phyloP scores from a whole-genome alignment of 805 yeast species.

The baker's yeast (Saccharomyces cerevisiae) region DNA sequence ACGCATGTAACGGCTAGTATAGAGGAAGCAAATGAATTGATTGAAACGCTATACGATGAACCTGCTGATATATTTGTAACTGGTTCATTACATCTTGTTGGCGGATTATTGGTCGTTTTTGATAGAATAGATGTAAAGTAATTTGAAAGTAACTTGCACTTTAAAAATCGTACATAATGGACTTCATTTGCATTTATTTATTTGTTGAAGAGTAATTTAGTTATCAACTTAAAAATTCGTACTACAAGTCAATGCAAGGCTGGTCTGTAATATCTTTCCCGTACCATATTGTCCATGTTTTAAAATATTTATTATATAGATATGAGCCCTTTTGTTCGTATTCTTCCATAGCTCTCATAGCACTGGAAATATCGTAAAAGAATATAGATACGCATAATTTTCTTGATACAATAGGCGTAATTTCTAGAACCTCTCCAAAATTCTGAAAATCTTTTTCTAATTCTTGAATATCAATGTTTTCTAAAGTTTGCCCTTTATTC shows the following conservation, averaged over 20 bases:
- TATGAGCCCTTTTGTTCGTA: slow-evolving; percentile 31
- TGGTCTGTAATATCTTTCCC: slow-evolving; percentile 60
- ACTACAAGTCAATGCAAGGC: slow-evolving; percentile 34
- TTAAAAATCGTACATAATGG: background rate
- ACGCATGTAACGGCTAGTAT: slow-evolving; percentile 60
- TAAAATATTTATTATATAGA: slow-evolving; percentile 38
- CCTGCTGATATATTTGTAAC: slow-evolving; percentile 71
- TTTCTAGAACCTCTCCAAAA: slow-evolving; percentile 55
- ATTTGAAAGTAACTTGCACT: background rate
- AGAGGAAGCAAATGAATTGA: slow-evolving; percentile 56
- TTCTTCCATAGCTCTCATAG: slow-evolving; percentile 49
- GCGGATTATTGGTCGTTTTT: slow-evolving; percentile 82
- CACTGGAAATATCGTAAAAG: slow-evolving; percentile 49
- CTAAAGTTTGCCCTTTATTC: slow-evolving; percentile 29
- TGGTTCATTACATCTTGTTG: slow-evolving; percentile 90
- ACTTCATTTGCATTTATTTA: background rate
- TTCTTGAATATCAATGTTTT: slow-evolving; percentile 39
- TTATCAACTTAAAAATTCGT: background rate
- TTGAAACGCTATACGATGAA: slow-evolving; percentile 30
- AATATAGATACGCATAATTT: slow-evolving; percentile 54
- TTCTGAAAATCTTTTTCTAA: slow-evolving; percentile 42
- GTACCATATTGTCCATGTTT: slow-evolving; percentile 57
- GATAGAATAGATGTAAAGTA: slow-evolving; percentile 35
- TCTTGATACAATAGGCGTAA: slow-evolving; percentile 59
- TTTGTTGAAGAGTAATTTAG: background rate